Evolutionary conservation across 129 eudicot genomes (phyloP).

Genomic region (Helianthus tuberosus): DNA sequence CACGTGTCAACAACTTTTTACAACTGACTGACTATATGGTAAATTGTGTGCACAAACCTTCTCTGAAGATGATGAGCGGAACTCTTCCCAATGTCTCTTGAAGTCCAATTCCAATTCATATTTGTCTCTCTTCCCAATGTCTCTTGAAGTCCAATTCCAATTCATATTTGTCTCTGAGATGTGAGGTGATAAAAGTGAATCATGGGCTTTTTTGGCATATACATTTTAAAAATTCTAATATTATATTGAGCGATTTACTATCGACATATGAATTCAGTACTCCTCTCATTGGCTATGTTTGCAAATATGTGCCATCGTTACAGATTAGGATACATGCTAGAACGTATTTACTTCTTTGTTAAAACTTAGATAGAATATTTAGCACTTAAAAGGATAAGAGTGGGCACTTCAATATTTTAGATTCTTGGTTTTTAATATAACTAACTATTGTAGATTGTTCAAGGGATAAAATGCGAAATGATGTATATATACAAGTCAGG

Average conservation of each 20-base stretch:
- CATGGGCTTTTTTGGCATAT: not conserved
- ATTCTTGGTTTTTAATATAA: not conserved
- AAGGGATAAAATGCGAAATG: not conserved
- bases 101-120: conserved; percentile 95
- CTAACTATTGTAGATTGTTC: not conserved
- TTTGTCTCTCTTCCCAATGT: no score
- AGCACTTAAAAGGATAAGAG: not conserved
- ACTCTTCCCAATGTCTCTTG: conserved; percentile 98
- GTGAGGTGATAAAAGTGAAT: conserved; percentile 15
- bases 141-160: no score
- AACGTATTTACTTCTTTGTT: conserved; percentile 5
- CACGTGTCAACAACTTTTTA: conserved; percentile 14
- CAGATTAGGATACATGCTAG: not conserved
- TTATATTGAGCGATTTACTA: no score
- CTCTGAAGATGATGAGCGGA: conserved; percentile 89
- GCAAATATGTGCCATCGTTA: not conserved
- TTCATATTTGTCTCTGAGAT: no score
- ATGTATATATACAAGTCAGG: conserved; percentile 13
- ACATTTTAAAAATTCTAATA: not conserved
- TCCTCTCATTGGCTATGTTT: conserved; percentile 6
- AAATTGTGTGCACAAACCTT: conserved; percentile 50
- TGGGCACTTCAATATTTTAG: not conserved
- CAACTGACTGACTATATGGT: not conserved
- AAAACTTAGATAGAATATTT: not conserved
- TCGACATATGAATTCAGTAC: no score